These are phyloP conservation scores for Xylaria sp. DNA, from an alignment of 2,329 filamentous ascomycete species.

Conservation along the genomic window DNA sequence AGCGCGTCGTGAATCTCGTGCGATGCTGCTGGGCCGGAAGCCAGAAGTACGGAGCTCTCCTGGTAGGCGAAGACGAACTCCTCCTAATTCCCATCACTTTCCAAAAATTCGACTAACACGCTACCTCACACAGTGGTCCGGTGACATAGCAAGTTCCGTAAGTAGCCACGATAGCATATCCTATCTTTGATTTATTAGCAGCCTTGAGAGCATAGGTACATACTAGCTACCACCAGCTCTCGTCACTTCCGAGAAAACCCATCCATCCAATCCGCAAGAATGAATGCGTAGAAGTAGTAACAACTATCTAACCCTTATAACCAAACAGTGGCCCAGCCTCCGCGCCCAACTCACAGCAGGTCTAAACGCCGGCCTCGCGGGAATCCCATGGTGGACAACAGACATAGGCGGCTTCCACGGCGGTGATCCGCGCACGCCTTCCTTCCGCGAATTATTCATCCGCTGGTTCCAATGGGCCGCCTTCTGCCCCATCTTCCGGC, in stretches of 20 bases:
- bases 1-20: constrained; percentile 63
- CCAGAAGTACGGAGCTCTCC: constrained; percentile 72
- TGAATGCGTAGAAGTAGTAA: background rate
- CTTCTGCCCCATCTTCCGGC: constrained; percentile 74
- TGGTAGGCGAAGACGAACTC: constrained; percentile 56
- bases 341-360: constrained; percentile 71
- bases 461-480: constrained; percentile 77
- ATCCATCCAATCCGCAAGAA: background rate
- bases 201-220: background rate
- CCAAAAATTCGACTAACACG: background rate
- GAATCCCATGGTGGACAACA: constrained; percentile 76
- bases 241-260: background rate
- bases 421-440: constrained; percentile 65
- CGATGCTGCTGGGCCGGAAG: constrained; percentile 64
- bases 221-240: background rate
- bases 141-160: constrained; percentile 70
- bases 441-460: constrained; percentile 71
- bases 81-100: background rate
- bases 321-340: constrained; percentile 62
- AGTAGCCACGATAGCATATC: background rate
- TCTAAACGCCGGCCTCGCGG: constrained; percentile 72
- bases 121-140: constrained; percentile 55
- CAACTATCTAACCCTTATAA: background rate
- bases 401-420: constrained; percentile 78
- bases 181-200: background rate